phyloP scores from a whole-genome alignment of 768 basidiomycete species.

The Trametes cinnabarina region DNA sequence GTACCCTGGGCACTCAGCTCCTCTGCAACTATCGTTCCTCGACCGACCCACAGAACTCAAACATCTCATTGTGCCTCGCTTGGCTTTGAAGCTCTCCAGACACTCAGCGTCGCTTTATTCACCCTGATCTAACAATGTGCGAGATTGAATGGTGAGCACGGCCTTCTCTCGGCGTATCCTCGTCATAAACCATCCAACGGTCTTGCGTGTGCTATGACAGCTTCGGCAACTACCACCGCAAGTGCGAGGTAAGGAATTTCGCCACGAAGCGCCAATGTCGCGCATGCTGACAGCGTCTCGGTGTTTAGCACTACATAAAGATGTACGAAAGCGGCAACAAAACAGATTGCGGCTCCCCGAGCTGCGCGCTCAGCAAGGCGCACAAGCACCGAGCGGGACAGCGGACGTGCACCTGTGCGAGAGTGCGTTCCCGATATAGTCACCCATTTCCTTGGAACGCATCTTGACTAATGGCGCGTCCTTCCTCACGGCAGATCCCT shows the following conservation, averaged over 20 bases:
- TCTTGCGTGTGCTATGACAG: constrained; percentile 3
- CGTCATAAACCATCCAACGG: neutral
- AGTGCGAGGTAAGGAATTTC: constrained; percentile 24
- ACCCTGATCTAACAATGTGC: constrained; percentile 21
- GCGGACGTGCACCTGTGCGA: constrained; percentile 24
- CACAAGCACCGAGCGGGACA: constrained; percentile 26
- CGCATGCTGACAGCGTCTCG: neutral
- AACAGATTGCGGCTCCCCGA: constrained; percentile 27
- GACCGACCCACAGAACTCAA: too few species aligned
- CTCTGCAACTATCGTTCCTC: neutral
- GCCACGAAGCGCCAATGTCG: neutral
- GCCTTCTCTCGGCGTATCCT: neutral
- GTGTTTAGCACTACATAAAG: constrained; percentile 29
- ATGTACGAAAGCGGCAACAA: constrained; percentile 30
- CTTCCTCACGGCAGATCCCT: constrained; percentile 18
- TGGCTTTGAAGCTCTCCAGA: neutral
- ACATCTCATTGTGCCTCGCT: neutral
- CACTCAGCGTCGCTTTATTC: neutral
- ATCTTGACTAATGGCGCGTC: neutral
- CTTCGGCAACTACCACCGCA: constrained; percentile 32
- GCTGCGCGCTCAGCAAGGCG: constrained; percentile 26
- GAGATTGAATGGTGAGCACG: constrained; percentile 28
- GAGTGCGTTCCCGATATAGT: constrained; percentile 15
- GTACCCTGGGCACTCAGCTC: neutral
- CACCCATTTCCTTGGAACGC: neutral